Percentiles rank a stretch among this genome's conserved stretches.
phyloP scores from a whole-genome alignment of 2,329 filamentous ascomycete species.

The Xylaria sp. region DNA sequence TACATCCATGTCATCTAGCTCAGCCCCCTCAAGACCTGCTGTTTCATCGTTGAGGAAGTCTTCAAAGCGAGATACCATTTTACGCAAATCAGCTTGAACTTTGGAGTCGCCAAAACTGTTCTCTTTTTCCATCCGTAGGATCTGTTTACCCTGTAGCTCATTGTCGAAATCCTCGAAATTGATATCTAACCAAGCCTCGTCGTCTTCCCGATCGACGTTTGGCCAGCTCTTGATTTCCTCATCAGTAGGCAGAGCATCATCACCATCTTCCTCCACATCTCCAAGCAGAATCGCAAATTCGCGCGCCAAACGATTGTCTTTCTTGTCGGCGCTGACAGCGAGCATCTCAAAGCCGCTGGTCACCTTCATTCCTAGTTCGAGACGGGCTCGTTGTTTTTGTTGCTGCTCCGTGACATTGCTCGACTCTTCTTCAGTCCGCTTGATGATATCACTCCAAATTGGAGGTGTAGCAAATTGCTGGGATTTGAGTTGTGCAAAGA shows the following conservation, averaged over 20 bases:
- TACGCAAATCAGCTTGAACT: slow-evolving; percentile 78
- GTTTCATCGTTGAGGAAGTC: slow-evolving; percentile 86
- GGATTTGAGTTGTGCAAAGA: slow-evolving; percentile 88
- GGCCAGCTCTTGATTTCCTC: slow-evolving; percentile 76
- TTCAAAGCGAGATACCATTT: slow-evolving; percentile 94
- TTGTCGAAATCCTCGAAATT: slow-evolving; percentile 87
- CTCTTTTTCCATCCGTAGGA: slow-evolving; percentile 26
- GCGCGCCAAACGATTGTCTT: slow-evolving; percentile 70
- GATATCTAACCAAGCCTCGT: slow-evolving; percentile 92
- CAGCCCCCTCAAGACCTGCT: slow-evolving; percentile 79
- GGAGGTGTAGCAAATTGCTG: slow-evolving; percentile 77
- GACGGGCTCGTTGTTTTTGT: slow-evolving; percentile 44
- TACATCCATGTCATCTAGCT: slow-evolving; percentile 72
- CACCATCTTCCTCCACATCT: slow-evolving; percentile 75
- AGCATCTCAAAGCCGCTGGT: slow-evolving; percentile 92
- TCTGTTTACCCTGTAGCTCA: slow-evolving; percentile 67
- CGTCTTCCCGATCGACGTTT: slow-evolving; percentile 67
- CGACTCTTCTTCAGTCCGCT: slow-evolving; percentile 35
- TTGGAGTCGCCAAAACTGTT: slow-evolving; percentile 67
- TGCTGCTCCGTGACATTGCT: slow-evolving; percentile 29
- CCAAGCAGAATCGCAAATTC: slow-evolving; percentile 79
- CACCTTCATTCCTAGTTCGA: slow-evolving; percentile 86
- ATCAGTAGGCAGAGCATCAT: slow-evolving; percentile 69
- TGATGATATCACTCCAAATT: slow-evolving; percentile 52
- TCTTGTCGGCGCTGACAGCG: slow-evolving; percentile 68